Base-by-base conservation (phyloP, 441 rosid species). In the Aleurites moluccanus region DNA sequence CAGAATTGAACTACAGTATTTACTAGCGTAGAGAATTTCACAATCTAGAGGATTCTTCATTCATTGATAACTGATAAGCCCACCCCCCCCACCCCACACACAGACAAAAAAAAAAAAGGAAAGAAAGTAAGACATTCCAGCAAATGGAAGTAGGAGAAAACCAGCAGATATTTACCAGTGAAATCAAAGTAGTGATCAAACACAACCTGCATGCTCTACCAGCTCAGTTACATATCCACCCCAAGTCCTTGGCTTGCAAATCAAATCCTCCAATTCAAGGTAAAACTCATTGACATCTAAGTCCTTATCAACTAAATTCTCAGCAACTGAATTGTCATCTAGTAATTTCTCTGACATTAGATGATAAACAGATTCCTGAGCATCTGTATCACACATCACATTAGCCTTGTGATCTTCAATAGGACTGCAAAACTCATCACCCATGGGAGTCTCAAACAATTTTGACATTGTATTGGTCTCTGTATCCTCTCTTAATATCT, bases 251-350 rank as follows among this genome's bases (percentile, higher is more conserved):
- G 82, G 84, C 76, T 79, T 85, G 56, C 80, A 80, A 20, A 86
- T 81, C 82, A 90, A 63, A 72, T 83, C 86, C 80, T 90, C 89
- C 74, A 90, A 76, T 77, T 90, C 95, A 47, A 84, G 76, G 81
- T 83, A 87, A 60, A 90, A 60, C 25, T 80, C 90, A 70, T 78
- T 81, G 53, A 80, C 61, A 7, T 84, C 78, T 0, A 77, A 52
- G 21, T 78, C 87, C 21, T 80, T 82, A 0, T 79, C 80, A 44
- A 13, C 78, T 44, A n/a, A 74, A 65, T 75, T 77, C 27, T 78
- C 78, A 9, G 59, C 23, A 9, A 69, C 67, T 21, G 60, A 71
- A 67, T 18, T 25, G 15, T 86, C 85, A 33, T 76, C 85, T n/a
- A 81, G 52, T 57, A 86, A 70, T 64, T 74, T 80, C 69, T 86